Evolutionary conservation across 768 basidiomycete species (phyloP), one percentile per base, ranked within the genome.

Genomic region (Candolleomyces eurysporus): DNA sequence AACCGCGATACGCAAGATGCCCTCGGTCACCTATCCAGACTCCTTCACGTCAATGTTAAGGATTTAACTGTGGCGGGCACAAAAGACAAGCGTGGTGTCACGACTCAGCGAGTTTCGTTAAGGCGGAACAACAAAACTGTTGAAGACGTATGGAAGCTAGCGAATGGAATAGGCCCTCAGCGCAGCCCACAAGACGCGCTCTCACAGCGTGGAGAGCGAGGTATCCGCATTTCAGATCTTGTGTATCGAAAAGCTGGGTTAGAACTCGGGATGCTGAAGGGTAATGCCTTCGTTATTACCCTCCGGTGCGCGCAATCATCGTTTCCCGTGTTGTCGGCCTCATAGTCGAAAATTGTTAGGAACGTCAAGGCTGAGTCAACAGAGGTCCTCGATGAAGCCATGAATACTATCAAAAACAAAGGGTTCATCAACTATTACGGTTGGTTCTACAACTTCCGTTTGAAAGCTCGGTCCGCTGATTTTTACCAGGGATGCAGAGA

Each of bases 391-490:
- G 86, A 96, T 63, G 80, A 82, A 60, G 88, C 90, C 0, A 80
- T 98, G 80, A 79, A 82, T 39, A 89, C 85, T 16, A 80, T 98
- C 56, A 92, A 94, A 72, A 74, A 82, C 57, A 86, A 85, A 61
- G 97, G 97, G 0, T 99, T 98, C 75, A 93, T 99, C 72, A 99
- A 99, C 71, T 99, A 98, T 71, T 99, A 97, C 70, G 96, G 94
- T 92, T 74, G 60, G 48, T 21, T 57, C 17, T 8, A 30, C 57
- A 14, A 26, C 13, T 5, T 17, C 26, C 5, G 40, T 55, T 48
- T 21, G 11, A 57, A 58, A 48, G 4, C 9, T 48, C 22, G 39
- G 21, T 48, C 19, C 62, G 36, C 60, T 63, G n/a, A 63, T 30
- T 42, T 32, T 17, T 60, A 53, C 48, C 45, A 92, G 95, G 96